Percentiles rank a stretch among this genome's conserved stretches.
Conservation (phyloP, 768 basidiomycete genomes). For the Sarcodon sp. region DNA sequence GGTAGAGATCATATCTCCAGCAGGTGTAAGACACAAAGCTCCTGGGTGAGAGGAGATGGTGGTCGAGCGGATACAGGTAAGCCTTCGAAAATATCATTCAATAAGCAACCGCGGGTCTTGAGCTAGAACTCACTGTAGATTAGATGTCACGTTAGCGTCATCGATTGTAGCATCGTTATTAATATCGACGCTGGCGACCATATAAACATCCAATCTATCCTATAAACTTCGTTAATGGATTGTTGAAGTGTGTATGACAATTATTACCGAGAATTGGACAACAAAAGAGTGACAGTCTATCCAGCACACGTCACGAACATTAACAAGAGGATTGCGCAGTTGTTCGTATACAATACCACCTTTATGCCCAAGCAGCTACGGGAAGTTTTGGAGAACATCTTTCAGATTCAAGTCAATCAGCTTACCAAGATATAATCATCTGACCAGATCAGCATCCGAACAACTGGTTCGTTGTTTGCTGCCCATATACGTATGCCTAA, state of each 20-base stretch:
- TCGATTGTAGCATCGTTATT: slow-evolving; percentile 6
- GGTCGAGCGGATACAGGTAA: too few relatives aligned
- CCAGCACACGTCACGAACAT: slow-evolving; percentile 6
- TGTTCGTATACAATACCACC: background rate
- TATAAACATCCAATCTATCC: slow-evolving; percentile 11
- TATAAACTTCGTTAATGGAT: background rate
- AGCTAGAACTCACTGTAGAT: slow-evolving; percentile 2
- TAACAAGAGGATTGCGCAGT: background rate
- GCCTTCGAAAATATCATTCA: too few relatives aligned
- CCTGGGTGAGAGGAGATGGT: too few relatives aligned
- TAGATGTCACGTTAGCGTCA: background rate
- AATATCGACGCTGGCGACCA: slow-evolving; percentile 8
- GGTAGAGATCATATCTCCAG: background rate
- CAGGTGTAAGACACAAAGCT: background rate
- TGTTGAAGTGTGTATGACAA: background rate
- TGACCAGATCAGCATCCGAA: slow-evolving; percentile 9
- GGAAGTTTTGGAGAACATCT: too few relatives aligned
- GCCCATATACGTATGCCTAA: slow-evolving; percentile 15
- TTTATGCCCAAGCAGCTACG: background rate
- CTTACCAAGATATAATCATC: slow-evolving; percentile 9
- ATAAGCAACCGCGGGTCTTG: too few relatives aligned
- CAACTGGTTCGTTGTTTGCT: slow-evolving; percentile 23
- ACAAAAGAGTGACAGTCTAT: slow-evolving; percentile 7
- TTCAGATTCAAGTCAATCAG: background rate
- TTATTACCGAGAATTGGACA: slow-evolving; percentile 9